Percentiles rank a stretch among this genome's conserved stretches.
Conservation (phyloP, 2,329 filamentous ascomycete species). For the Immersiporthe knoxdaviesiana region DNA sequence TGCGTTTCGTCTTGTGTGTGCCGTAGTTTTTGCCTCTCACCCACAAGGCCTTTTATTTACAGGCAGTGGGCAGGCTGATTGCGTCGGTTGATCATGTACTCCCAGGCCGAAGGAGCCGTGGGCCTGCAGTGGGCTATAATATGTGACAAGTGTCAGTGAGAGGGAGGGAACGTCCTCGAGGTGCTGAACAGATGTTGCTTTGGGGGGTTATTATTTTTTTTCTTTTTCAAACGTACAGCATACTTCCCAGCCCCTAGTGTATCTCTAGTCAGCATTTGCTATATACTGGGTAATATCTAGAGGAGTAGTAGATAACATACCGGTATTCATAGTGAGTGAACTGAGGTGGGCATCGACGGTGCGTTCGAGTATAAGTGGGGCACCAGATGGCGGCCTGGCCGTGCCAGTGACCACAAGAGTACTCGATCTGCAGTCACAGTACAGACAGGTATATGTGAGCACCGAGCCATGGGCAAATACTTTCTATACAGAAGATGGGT, state of each 20-base stretch:
- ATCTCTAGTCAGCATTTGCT: slow-evolving; percentile 21
- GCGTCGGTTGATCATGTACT: slow-evolving; percentile 42
- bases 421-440: slow-evolving; percentile 43
- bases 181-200: slow-evolving; percentile 38
- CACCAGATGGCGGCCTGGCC: slow-evolving; percentile 50
- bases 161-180: slow-evolving; percentile 27
- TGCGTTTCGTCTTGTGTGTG: neutral
- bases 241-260: slow-evolving; percentile 48
- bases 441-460: neutral
- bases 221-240: slow-evolving; percentile 45
- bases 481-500: neutral
- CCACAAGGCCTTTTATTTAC: slow-evolving; percentile 4
- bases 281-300: neutral
- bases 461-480: neutral
- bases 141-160: slow-evolving; percentile 1
- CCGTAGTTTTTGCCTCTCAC: neutral
- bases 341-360: slow-evolving; percentile 46
- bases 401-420: slow-evolving; percentile 58
- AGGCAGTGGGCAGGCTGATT: slow-evolving; percentile 34
- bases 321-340: slow-evolving; percentile 52
- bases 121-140: slow-evolving; percentile 44
- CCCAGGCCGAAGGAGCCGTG: slow-evolving; percentile 41
- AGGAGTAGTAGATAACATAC: slow-evolving; percentile 37
- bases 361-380: slow-evolving; percentile 49
- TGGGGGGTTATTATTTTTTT: too few species aligned